These are phyloP conservation scores for Phoma sp. DNA, from an alignment of 2,329 filamentous ascomycete species.

Conservation along the genomic window DNA sequence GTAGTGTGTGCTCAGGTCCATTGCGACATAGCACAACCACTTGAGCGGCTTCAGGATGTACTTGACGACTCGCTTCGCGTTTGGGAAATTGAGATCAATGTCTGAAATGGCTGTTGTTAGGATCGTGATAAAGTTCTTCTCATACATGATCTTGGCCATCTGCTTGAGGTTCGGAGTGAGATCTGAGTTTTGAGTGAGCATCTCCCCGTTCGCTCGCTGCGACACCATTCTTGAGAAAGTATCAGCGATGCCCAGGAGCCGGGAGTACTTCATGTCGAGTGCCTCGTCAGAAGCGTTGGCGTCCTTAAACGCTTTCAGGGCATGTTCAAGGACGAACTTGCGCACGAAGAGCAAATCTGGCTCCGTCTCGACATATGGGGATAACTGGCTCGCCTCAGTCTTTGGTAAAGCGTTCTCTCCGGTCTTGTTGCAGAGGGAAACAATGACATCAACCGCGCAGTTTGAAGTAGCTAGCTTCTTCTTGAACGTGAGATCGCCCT, in stretches of 20 bases:
- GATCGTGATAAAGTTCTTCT: slow-evolving; percentile 91
- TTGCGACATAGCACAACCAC: slow-evolving; percentile 84
- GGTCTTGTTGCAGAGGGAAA: slow-evolving; percentile 87
- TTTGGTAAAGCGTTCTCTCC: slow-evolving; percentile 73
- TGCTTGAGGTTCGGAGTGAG: slow-evolving; percentile 72
- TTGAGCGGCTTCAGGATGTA: slow-evolving; percentile 92
- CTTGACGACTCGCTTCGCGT: slow-evolving; percentile 92
- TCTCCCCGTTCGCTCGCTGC: slow-evolving; percentile 50
- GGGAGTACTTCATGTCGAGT: slow-evolving; percentile 84
- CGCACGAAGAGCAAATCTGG: slow-evolving; percentile 88
- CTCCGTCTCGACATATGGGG: slow-evolving; percentile 70
- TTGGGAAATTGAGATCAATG: slow-evolving; percentile 92
- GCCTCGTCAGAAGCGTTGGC: slow-evolving; percentile 79
- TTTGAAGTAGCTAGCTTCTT: slow-evolving; percentile 85
- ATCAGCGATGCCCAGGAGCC: slow-evolving; percentile 85
- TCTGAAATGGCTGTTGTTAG: slow-evolving; percentile 92
- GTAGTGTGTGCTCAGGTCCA: slow-evolving; percentile 81
- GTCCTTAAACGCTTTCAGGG: slow-evolving; percentile 90
- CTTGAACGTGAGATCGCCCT: slow-evolving; percentile 77
- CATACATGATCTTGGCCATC: slow-evolving; percentile 93
- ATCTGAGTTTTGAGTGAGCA: slow-evolving; percentile 47
- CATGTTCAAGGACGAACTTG: slow-evolving; percentile 92
- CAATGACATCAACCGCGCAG: slow-evolving; percentile 85
- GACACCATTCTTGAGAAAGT: slow-evolving; percentile 93
- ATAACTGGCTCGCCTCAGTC: slow-evolving; percentile 28